Evolutionary conservation across 805 yeast genomes (phyloP).

Genomic region (Diddensiella transvaalensis): DNA sequence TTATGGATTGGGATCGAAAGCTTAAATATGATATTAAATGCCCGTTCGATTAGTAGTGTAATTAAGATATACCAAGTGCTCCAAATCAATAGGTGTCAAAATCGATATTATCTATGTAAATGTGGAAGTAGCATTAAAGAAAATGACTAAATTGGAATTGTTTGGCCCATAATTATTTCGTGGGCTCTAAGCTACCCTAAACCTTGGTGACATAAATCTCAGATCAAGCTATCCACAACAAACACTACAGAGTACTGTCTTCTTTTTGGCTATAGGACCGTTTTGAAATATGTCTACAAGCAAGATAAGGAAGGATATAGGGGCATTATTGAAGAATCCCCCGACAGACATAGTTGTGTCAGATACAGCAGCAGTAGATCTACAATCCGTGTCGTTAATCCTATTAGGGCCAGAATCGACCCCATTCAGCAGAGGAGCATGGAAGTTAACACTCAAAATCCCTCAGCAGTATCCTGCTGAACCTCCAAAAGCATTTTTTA

Average conservation of each 20-base stretch:
- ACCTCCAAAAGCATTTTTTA: conserved; percentile 45
- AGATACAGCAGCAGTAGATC: conserved; percentile 5
- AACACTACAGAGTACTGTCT: too few relatives aligned
- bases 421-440: conserved; percentile 44
- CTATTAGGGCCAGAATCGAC: conserved; percentile 40
- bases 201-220: too few relatives aligned
- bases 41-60: not conserved
- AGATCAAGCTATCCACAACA: too few relatives aligned
- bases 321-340: conserved; percentile 6
- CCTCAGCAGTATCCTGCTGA: conserved; percentile 40
- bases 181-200: too few relatives aligned
- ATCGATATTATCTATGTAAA: too few relatives aligned
- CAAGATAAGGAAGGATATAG: conserved; percentile 14
- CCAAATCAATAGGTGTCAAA: too few relatives aligned
- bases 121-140: too few relatives aligned
- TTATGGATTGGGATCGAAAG: conserved; percentile 45
- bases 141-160: too few relatives aligned
- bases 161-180: too few relatives aligned
- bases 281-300: conserved; percentile 4
- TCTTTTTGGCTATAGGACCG: too few relatives aligned
- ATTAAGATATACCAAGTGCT: too few relatives aligned
- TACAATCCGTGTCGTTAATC: conserved; percentile 5
- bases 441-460: conserved; percentile 41
- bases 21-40: conserved; percentile 28
- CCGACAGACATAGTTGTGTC: conserved; percentile 14